phyloP scores from a whole-genome alignment of 176 grass and related monocot genomes.

The Carex scoparia region DNA sequence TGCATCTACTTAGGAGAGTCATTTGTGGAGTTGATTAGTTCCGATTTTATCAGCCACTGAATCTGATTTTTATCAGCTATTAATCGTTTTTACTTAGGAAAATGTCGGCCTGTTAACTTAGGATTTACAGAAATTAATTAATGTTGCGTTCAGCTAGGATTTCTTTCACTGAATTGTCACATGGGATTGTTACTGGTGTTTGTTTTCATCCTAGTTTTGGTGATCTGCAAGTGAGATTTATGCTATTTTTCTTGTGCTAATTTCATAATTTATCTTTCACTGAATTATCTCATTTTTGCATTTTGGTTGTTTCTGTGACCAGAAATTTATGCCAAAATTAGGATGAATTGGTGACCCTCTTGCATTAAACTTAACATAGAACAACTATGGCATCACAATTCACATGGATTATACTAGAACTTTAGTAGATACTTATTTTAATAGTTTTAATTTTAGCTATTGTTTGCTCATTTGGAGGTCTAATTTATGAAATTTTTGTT shows the following conservation, averaged over 20 bases:
- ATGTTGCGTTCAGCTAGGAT: background rate
- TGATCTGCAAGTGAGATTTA: background rate
- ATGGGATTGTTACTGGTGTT: conserved; percentile 2
- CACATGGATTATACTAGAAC: no score
- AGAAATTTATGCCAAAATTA: background rate
- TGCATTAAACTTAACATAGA: background rate
- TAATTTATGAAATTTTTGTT: background rate
- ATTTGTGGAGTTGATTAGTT: background rate
- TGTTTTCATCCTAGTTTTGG: conserved; percentile 1
- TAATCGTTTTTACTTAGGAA: background rate
- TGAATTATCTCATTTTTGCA: background rate
- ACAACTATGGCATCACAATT: no score
- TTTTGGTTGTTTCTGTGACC: background rate
- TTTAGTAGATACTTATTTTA: no score
- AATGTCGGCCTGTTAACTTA: background rate
- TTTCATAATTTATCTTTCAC: background rate
- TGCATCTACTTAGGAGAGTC: background rate
- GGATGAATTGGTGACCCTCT: background rate
- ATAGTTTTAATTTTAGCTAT: no score
- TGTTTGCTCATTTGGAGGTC: background rate
- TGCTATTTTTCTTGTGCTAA: background rate
- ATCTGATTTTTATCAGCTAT: background rate
- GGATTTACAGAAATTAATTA: background rate
- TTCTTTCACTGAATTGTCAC: background rate
- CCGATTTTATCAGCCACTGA: background rate